A percentile compares a stretch with the other conserved stretches of the same genome.
Evolutionary conservation across 108 stramenopile species (phyloP).

Genomic region (Pseudonitzschia multistriata): DNA sequence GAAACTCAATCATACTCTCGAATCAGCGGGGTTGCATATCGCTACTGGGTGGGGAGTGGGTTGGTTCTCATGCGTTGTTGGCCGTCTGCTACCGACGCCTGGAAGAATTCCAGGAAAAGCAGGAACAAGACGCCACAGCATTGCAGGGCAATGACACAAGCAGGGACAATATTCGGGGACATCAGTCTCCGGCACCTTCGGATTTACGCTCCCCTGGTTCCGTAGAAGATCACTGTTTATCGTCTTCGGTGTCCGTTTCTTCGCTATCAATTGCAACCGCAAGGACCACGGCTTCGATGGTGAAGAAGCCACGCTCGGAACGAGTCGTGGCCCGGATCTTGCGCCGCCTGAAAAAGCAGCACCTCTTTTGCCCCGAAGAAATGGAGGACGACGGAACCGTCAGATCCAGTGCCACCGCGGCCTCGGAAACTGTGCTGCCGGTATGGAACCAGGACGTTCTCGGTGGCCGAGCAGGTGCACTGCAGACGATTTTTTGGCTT

Average conservation of each 20-base stretch:
- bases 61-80: conserved; percentile 15
- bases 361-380: background rate
- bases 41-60: conserved; percentile 14
- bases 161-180: background rate
- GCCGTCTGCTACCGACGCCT: conserved; percentile 11
- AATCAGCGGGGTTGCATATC: background rate
- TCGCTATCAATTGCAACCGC: background rate
- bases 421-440: background rate
- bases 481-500: conserved; percentile 45
- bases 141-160: background rate
- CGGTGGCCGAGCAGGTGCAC: conserved; percentile 55
- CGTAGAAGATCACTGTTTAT: background rate
- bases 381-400: background rate
- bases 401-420: background rate
- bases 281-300: background rate
- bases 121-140: background rate
- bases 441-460: conserved; percentile 45
- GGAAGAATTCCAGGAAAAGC: background rate
- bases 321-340: background rate
- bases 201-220: background rate
- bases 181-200: background rate
- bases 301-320: background rate
- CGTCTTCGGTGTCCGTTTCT: background rate
- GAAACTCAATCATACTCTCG: background rate
- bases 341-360: background rate